These are phyloP conservation scores for Aspergillus arachidicola DNA, from an alignment of 2,329 filamentous ascomycete species.

Conservation along the genomic window DNA sequence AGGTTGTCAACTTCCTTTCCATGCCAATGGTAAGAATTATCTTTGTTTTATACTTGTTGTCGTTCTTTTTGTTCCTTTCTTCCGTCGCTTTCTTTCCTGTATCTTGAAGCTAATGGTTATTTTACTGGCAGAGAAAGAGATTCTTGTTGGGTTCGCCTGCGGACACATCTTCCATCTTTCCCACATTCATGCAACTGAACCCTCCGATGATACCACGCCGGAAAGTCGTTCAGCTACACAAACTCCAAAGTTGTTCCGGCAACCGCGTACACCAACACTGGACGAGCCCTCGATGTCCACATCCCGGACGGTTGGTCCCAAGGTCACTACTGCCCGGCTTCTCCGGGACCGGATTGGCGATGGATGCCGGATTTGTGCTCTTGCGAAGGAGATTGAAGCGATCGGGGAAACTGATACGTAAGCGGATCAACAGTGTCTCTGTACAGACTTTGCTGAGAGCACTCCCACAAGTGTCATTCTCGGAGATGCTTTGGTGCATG, in stretches of 20 bases:
- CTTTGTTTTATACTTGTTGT: background rate
- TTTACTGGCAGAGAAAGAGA: conserved; percentile 50
- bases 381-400: conserved; percentile 38
- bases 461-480: background rate
- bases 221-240: conserved; percentile 24
- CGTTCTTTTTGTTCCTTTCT: background rate
- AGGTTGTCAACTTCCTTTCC: conserved; percentile 42
- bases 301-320: conserved; percentile 71
- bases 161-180: conserved; percentile 69
- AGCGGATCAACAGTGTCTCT: background rate
- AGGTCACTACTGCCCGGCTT: conserved; percentile 83
- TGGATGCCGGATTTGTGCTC: conserved; percentile 43
- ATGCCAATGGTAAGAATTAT: conserved; percentile 37
- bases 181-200: conserved; percentile 54
- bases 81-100: background rate
- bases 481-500: background rate
- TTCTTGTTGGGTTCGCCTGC: conserved; percentile 68
- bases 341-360: conserved; percentile 68
- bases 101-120: background rate
- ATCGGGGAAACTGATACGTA: conserved; percentile 26
- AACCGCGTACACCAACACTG: conserved; percentile 17
- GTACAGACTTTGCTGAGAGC: background rate
- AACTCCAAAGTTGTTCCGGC: conserved; percentile 25
- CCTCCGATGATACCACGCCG: conserved; percentile 21
- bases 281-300: conserved; percentile 32